Percentiles rank a stretch among this genome's conserved stretches.
phyloP scores from a whole-genome alignment of 805 yeast genomes.

The Saccharomyces kudriavzevii region DNA sequence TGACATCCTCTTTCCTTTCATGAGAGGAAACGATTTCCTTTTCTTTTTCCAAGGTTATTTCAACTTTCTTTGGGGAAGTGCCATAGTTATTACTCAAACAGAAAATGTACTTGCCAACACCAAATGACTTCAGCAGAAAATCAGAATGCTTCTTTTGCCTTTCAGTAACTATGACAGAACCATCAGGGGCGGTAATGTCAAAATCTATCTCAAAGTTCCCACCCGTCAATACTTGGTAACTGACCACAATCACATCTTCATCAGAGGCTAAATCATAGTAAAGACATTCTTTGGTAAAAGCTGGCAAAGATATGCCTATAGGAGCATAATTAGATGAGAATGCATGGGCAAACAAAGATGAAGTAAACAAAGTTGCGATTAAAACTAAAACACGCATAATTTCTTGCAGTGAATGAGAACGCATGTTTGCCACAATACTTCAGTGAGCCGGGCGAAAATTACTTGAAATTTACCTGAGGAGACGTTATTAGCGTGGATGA shows the following conservation, averaged over 20 bases:
- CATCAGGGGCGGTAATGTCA: slow-evolving; percentile 45
- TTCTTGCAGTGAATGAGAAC: neutral
- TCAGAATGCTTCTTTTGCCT: slow-evolving; percentile 54
- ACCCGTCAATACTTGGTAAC: slow-evolving; percentile 47
- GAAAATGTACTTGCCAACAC: slow-evolving; percentile 51
- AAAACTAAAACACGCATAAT: neutral
- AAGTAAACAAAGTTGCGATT: neutral
- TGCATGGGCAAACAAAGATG: neutral
- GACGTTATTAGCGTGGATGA: neutral
- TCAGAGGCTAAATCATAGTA: slow-evolving; percentile 30
- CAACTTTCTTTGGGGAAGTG: slow-evolving; percentile 53
- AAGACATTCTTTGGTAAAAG: slow-evolving; percentile 37
- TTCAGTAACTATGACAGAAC: slow-evolving; percentile 38
- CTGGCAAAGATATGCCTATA: slow-evolving; percentile 27
- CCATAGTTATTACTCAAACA: slow-evolving; percentile 56
- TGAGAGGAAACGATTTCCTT: slow-evolving; percentile 35
- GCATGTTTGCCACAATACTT: neutral
- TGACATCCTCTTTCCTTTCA: slow-evolving; percentile 38
- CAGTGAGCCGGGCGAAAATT: neutral
- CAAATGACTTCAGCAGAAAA: slow-evolving; percentile 44
- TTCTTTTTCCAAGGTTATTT: slow-evolving; percentile 34
- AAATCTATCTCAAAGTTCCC: slow-evolving; percentile 59
- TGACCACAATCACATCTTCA: slow-evolving; percentile 30
- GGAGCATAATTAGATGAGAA: slow-evolving; percentile 23
- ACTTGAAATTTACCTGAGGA: neutral